phyloP scores from a whole-genome alignment of 2,329 filamentous ascomycete genomes.

The Aureobasidium sp. region DNA sequence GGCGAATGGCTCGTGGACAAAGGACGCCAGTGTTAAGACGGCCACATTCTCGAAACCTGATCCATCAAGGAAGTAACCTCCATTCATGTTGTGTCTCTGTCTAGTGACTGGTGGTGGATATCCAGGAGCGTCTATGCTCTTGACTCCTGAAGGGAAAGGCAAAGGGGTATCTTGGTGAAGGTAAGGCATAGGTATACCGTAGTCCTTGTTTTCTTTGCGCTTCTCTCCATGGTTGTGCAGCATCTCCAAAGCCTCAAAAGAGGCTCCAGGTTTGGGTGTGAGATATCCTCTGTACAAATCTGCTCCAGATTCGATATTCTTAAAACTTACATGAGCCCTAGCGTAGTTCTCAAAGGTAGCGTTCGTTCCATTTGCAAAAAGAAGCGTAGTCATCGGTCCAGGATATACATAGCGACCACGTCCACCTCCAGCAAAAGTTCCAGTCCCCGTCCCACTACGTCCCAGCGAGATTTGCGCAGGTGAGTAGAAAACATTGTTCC shows the following conservation, averaged over 20 bases:
- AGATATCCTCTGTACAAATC: slow-evolving; percentile 36
- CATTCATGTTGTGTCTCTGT: slow-evolving; percentile 36
- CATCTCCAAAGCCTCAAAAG: slow-evolving; percentile 22
- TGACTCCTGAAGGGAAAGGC: too few relatives aligned
- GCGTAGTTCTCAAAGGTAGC: slow-evolving; percentile 38
- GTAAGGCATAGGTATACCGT: neutral
- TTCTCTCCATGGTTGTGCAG: neutral
- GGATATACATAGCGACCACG: slow-evolving; percentile 39
- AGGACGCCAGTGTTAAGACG: slow-evolving; percentile 39
- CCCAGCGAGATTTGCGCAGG: slow-evolving; percentile 39
- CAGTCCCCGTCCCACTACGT: slow-evolving; percentile 33
- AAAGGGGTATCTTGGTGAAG: too few relatives aligned
- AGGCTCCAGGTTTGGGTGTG: slow-evolving; percentile 18
- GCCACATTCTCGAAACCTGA: slow-evolving; percentile 40
- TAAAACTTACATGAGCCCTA: slow-evolving; percentile 34
- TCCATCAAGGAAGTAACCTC: slow-evolving; percentile 41
- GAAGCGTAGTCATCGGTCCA: slow-evolving; percentile 36
- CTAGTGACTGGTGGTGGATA: slow-evolving; percentile 37
- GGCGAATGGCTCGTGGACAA: slow-evolving; percentile 29
- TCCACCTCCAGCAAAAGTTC: slow-evolving; percentile 40
- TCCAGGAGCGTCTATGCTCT: slow-evolving; percentile 31
- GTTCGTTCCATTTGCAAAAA: slow-evolving; percentile 40
- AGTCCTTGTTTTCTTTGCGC: too few relatives aligned
- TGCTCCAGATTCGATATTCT: slow-evolving; percentile 35
- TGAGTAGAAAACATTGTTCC: slow-evolving; percentile 44